phyloP scores from a whole-genome alignment of 1,139 yeast genomes.

The Pichia sp. region DNA sequence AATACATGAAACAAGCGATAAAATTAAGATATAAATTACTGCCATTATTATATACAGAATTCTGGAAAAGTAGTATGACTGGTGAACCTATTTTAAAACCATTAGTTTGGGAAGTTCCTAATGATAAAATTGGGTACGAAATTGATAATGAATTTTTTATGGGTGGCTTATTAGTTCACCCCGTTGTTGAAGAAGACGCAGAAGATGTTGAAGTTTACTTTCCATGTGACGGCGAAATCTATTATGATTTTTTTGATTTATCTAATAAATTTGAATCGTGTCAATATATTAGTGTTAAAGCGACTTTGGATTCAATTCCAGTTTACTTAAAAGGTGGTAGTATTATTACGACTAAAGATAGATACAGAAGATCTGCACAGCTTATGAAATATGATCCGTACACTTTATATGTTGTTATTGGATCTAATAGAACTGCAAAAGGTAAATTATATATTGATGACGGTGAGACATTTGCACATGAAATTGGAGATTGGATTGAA shows the following conservation, averaged over 20 bases:
- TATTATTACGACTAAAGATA: constrained; percentile 60
- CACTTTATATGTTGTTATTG: constrained; percentile 63
- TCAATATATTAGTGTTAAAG: constrained; percentile 39
- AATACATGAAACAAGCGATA: constrained; percentile 63
- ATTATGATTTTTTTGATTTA: constrained; percentile 52
- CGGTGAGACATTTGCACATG: constrained; percentile 65
- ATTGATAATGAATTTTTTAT: constrained; percentile 83
- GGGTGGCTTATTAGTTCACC: constrained; percentile 80
- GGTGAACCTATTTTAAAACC: constrained; percentile 80
- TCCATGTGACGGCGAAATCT: constrained; percentile 55
- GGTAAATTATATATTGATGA: constrained; percentile 71
- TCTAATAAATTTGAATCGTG: constrained; percentile 19
- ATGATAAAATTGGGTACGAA: constrained; percentile 41
- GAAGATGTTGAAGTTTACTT: constrained; percentile 43
- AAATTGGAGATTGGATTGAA: constrained; percentile 42
- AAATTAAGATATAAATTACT: constrained; percentile 66
- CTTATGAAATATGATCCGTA: constrained; percentile 81
- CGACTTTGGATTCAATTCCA: constrained; percentile 63
- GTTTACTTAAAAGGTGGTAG: constrained; percentile 73
- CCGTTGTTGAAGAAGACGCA: constrained; percentile 60
- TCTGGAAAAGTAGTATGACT: constrained; percentile 50
- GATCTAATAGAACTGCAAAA: constrained; percentile 39
- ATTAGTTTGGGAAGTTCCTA: constrained; percentile 59
- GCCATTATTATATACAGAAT: constrained; percentile 79
- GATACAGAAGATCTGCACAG: constrained; percentile 74